Base-by-base conservation (phyloP, 169 alveolate species). In the Plasmodium adleri region DNA sequence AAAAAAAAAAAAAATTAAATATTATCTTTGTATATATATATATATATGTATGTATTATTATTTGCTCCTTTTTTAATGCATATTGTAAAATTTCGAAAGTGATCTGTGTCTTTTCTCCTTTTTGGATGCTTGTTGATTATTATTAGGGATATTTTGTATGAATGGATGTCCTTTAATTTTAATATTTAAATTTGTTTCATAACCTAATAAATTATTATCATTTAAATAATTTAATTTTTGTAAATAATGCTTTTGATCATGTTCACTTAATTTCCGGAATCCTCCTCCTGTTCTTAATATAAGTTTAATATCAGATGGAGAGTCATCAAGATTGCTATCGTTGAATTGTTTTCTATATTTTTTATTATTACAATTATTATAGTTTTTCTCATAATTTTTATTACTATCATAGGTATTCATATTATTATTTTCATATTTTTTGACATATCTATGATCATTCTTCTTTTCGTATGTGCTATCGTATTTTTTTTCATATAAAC, bases 81-180 rank as follows among this genome's bases (percentile, higher is more conserved):
- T 78, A 54, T 78, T 78, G 32, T 78, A 78, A 52, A 78, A 78
- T 73, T 78, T 78, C 3, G 89, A 78, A 67, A 78, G 89, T 17
- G 89, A 78, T 78, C 89, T 78, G 43, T 78, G 89, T 64, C 89
- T 78, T 78, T 78, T 78, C 43, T 78, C 89, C 70, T 78, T 78
- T 66, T 78, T 78, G 47, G n/a, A 47, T 24, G 49, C 52, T 26
- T 78, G 64, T 50, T 66, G 75, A 26, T 49, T 52, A 24, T 70
- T 70, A 7, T 66, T 59, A 39, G 75, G 47, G 1, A 67, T 45
- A 66, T 78, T 78, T 32, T 54, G 80, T 26, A 78, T 64, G 67
- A 78, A 78, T 5, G 89, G 89, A 26, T 64, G 89, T 66, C 89
- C 89, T 52, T 78, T 78, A 64, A 78, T 78, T 78, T 78, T 78